Conservation (phyloP, 2,329 filamentous ascomycete species). For the Colletotrichum limetticola region DNA sequence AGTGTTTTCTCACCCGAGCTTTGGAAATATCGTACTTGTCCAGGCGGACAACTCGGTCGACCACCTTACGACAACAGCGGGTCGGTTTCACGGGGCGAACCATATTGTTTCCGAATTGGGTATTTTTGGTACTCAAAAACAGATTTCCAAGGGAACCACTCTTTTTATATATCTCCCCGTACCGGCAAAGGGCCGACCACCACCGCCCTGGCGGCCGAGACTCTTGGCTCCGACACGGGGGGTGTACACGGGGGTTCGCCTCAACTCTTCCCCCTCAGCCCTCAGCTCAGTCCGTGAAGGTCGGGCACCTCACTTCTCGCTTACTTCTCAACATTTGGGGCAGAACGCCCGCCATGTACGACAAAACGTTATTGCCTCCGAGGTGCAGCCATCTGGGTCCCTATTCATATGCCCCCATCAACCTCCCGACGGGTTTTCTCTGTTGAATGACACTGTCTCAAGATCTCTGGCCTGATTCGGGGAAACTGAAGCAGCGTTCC, state of each 20-base stretch:
- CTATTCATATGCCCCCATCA: not conserved
- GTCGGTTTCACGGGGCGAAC: constrained; percentile 1
- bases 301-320: not conserved
- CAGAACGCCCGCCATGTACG: not conserved
- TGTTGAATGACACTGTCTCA: not conserved
- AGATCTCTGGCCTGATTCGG: constrained; percentile 1
- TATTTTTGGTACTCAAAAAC: constrained; percentile 3
- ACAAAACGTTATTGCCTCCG: constrained; percentile 15
- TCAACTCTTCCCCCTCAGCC: not conserved
- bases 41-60: not conserved
- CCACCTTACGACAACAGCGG: not conserved
- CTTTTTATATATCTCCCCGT: not conserved
- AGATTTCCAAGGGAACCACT: not conserved
- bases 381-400: not conserved
- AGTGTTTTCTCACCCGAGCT: not conserved
- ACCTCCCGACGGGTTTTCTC: not conserved
- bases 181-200: constrained; percentile 21
- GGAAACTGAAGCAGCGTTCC: not conserved
- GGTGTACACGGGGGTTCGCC: constrained; percentile 7
- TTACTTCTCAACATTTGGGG: constrained; percentile 7
- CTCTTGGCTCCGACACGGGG: constrained; percentile 32
- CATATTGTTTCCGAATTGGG: constrained; percentile 2
- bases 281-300: constrained; percentile 3
- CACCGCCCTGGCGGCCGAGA: constrained; percentile 26
- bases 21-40: not conserved